Conservation (phyloP, 1,284 basidiomycete species). For the Inonotus obliquus region DNA sequence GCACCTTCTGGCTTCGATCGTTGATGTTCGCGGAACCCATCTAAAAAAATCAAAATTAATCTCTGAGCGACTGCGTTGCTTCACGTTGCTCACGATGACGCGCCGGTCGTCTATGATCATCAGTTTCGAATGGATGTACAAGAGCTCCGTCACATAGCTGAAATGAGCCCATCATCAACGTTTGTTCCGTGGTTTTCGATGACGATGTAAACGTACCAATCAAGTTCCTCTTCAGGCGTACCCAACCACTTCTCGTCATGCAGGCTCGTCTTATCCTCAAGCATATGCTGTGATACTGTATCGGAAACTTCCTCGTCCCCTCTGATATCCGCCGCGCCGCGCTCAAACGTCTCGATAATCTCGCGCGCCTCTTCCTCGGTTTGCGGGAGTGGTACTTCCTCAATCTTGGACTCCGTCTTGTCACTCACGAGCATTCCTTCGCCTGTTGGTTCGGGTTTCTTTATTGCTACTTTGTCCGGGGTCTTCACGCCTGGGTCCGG, state of each 20-base stretch:
- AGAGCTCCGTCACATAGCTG: slow-evolving; percentile 77
- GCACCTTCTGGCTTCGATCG: slow-evolving; percentile 73
- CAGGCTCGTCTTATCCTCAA: slow-evolving; percentile 56
- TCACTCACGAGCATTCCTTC: slow-evolving; percentile 40
- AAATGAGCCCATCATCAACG: not conserved
- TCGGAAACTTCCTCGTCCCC: slow-evolving; percentile 60
- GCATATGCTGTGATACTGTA: slow-evolving; percentile 76
- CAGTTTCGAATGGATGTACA: slow-evolving; percentile 79
- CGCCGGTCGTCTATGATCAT: slow-evolving; percentile 92
- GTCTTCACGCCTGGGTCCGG: slow-evolving; percentile 34
- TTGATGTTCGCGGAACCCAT: slow-evolving; percentile 91
- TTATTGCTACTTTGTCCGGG: slow-evolving; percentile 50
- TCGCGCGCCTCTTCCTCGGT: slow-evolving; percentile 60
- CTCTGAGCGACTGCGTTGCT: not conserved
- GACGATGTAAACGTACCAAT: slow-evolving; percentile 48
- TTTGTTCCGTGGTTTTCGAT: not conserved
- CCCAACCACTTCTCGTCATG: slow-evolving; percentile 80
- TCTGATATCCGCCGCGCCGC: slow-evolving; percentile 48
- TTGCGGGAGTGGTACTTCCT: slow-evolving; percentile 61
- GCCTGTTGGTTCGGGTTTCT: slow-evolving; percentile 40
- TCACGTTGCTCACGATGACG: slow-evolving; percentile 62
- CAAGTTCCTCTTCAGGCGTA: slow-evolving; percentile 74
- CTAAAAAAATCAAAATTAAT: slow-evolving; percentile 32
- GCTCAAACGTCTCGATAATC: slow-evolving; percentile 64
- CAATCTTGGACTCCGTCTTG: slow-evolving; percentile 50